Percentiles rank a stretch among this genome's conserved stretches.
Evolutionary conservation across 2,329 filamentous ascomycete species (phyloP).

Genomic region (Nigrospora sphaerica): DNA sequence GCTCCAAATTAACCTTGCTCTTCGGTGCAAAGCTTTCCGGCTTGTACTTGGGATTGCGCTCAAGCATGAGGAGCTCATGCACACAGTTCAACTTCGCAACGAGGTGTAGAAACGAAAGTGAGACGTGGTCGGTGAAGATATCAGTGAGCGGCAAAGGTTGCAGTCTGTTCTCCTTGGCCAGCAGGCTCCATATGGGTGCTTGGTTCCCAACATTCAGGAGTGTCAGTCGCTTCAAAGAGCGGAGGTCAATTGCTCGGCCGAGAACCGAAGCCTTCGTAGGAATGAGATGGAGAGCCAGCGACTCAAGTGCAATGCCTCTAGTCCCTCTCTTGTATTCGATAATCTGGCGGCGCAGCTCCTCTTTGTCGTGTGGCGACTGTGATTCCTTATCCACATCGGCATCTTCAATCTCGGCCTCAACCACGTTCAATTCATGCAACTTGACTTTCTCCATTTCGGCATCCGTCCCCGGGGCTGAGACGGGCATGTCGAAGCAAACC

Average conservation of each 20-base stretch:
- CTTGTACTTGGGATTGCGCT: slow-evolving; percentile 42
- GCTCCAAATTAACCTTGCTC: slow-evolving; percentile 43
- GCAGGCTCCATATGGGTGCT: slow-evolving; percentile 48
- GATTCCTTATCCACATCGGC: slow-evolving; percentile 22
- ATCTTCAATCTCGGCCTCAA: slow-evolving; percentile 29
- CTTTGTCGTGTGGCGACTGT: neutral
- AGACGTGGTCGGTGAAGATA: slow-evolving; percentile 59
- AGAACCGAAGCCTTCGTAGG: slow-evolving; percentile 53
- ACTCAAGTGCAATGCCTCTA: slow-evolving; percentile 49
- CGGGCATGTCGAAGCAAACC: neutral
- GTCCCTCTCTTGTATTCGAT: slow-evolving; percentile 50
- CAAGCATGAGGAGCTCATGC: slow-evolving; percentile 53
- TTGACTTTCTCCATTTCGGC: slow-evolving; percentile 12
- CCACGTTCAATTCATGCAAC: slow-evolving; percentile 24
- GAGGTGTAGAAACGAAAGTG: slow-evolving; percentile 44
- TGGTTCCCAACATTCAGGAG: slow-evolving; percentile 59
- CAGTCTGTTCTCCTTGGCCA: slow-evolving; percentile 46
- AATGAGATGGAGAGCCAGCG: slow-evolving; percentile 49
- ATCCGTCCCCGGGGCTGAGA: neutral
- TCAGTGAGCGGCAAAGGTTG: slow-evolving; percentile 45
- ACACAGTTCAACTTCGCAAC: slow-evolving; percentile 45
- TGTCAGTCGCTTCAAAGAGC: slow-evolving; percentile 48
- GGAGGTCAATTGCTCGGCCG: slow-evolving; percentile 48
- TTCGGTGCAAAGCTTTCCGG: slow-evolving; percentile 46
- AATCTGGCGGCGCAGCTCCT: slow-evolving; percentile 20